Conservation (phyloP, 1,284 basidiomycete species). For the Trametes hirsuta region DNA sequence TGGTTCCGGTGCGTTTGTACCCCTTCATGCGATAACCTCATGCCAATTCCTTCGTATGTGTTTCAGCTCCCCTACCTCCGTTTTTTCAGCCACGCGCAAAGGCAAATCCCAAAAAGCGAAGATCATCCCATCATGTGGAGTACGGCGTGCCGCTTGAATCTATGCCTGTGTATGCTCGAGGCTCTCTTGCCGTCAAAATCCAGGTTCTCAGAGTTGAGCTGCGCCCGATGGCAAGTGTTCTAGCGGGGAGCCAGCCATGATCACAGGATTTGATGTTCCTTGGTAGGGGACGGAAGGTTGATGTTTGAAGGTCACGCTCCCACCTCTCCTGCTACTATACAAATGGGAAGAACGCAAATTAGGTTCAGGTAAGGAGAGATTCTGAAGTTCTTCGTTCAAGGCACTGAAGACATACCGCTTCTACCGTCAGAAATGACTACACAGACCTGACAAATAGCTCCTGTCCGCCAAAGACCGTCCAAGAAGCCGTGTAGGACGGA, state of each 20-base stretch:
- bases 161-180: not conserved
- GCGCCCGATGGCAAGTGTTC: not conserved
- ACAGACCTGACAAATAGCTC: too few species aligned
- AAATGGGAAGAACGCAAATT: not conserved
- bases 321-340: not conserved
- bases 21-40: not conserved
- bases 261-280: not conserved
- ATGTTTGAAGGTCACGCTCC: not conserved
- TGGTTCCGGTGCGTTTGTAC: not conserved
- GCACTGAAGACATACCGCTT: too few species aligned
- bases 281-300: not conserved
- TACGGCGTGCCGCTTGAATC: not conserved
- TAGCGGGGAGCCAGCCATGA: not conserved
- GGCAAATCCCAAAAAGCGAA: constrained; percentile 3
- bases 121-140: constrained; percentile 1
- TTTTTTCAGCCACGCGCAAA: not conserved
- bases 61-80: not conserved
- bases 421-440: too few species aligned
- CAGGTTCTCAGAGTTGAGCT: not conserved
- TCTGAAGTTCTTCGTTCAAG: too few species aligned
- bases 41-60: not conserved
- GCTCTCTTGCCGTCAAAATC: not conserved
- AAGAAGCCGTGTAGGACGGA: not conserved
- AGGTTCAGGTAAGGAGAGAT: not conserved
- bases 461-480: not conserved